Evolutionary conservation across 495 filamentous ascomycete genomes (phyloP), one percentile per base, ranked within the genome.

Genomic region (Hyphodiscus hymeniophilus): DNA sequence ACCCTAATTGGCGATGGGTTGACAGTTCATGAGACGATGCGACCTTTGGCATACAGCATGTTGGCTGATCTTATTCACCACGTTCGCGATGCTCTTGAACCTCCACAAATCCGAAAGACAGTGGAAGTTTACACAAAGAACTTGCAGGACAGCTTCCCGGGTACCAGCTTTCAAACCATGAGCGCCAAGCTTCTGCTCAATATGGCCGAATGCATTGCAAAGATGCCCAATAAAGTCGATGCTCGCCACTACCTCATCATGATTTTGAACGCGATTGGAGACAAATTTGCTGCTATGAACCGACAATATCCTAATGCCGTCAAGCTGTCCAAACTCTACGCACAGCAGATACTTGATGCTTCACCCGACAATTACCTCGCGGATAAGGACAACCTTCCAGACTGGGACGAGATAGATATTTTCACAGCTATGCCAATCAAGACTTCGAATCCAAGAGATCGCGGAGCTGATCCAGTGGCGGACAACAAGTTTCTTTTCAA

Each of bases 121-220:
- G 88, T 99, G 8, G 87, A 94, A 56, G 94, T 97, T 6, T 99
- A 97, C 63, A 95, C 92, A 3, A 89, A 86, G 56, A 97, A 97
- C 54, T 72, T 99, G 18, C 90, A 94, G 55, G 94, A 97, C 61
- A 86, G 85, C 51, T 94, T 95, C 56, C 94, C 94, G 2, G 94
- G 94, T 12, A 97, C 94, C 3, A 97, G 92, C 63, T 99, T 97
- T 62, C 94, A 99, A 63, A 99, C 94, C 0, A 99, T 99, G 94
- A 97, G 92, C 58, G 94, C 94, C 3, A 99, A 97, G 62, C 71
- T 99, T 3, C 69, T 99, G 2, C 67, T 99, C 42, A 99, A 99
- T 63, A 87, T 99, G 85, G 92, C 92, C 0, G 94, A 97, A 58
- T 90, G 85, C 63, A 99, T 99, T 55, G 88, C 91, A 0, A 87